These are phyloP conservation scores for Ceratobasidium sp. DNA, from an alignment of 1,284 basidiomycete species.

Conservation along the genomic window DNA sequence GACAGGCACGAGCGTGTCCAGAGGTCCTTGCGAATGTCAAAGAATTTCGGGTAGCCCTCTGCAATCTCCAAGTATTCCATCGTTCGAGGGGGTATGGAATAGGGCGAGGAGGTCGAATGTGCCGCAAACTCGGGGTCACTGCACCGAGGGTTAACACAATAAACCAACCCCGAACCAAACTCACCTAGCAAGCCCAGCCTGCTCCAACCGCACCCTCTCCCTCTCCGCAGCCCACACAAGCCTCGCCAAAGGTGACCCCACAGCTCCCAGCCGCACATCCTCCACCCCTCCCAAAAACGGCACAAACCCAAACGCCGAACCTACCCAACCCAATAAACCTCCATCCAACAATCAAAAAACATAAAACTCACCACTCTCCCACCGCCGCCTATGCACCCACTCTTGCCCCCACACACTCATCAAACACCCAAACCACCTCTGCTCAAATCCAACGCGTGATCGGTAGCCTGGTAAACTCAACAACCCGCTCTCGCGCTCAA, in stretches of 20 bases:
- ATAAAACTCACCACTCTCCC: slow-evolving; percentile 69
- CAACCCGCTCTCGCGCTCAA: slow-evolving; percentile 86
- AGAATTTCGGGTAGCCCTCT: slow-evolving; percentile 68
- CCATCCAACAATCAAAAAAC: not conserved
- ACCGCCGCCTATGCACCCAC: slow-evolving; percentile 80
- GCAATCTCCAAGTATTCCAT: slow-evolving; percentile 59
- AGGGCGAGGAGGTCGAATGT: slow-evolving; percentile 56
- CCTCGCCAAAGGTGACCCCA: slow-evolving; percentile 69
- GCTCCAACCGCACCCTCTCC: slow-evolving; percentile 62
- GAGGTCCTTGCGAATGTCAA: slow-evolving; percentile 70
- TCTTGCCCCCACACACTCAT: slow-evolving; percentile 94
- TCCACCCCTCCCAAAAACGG: slow-evolving; percentile 67
- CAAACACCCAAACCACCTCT: slow-evolving; percentile 74
- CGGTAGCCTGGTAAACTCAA: slow-evolving; percentile 75
- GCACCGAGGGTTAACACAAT: slow-evolving; percentile 39
- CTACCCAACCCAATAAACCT: slow-evolving; percentile 41
- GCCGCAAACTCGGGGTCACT: slow-evolving; percentile 75
- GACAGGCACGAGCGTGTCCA: slow-evolving; percentile 87
- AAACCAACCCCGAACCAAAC: slow-evolving; percentile 53
- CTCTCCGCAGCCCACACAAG: slow-evolving; percentile 64
- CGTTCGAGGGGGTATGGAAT: slow-evolving; percentile 57
- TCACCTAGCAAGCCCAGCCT: slow-evolving; percentile 66
- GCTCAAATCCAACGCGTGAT: slow-evolving; percentile 69
- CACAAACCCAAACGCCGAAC: slow-evolving; percentile 79
- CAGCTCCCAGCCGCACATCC: slow-evolving; percentile 56